These are phyloP conservation scores for Tardiomyces depauwii DNA, from an alignment of 1,139 yeast species.

Conservation along the genomic window DNA sequence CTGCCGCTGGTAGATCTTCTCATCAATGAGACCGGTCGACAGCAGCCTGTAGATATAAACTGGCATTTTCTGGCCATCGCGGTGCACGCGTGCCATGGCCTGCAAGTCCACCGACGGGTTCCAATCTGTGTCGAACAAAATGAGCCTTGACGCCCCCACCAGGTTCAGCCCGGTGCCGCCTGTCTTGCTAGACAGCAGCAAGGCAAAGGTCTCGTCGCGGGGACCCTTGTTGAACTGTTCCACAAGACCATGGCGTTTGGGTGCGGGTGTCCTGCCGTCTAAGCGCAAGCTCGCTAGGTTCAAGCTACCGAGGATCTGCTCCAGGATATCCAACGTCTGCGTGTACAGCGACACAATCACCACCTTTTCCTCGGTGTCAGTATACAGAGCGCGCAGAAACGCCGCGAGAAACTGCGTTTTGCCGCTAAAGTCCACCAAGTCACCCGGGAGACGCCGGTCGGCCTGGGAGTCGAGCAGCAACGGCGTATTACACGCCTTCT, in stretches of 20 bases:
- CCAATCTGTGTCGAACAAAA: slow-evolving; percentile 87
- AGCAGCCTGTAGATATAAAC: slow-evolving; percentile 72
- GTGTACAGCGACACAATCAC: slow-evolving; percentile 87
- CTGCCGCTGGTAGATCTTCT: slow-evolving; percentile 90
- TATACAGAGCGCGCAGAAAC: slow-evolving; percentile 20
- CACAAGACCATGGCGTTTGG: slow-evolving; percentile 54
- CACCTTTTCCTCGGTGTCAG: slow-evolving; percentile 49
- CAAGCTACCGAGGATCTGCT: slow-evolving; percentile 40
- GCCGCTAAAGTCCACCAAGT: slow-evolving; percentile 15
- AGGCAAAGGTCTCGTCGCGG: slow-evolving; percentile 41
- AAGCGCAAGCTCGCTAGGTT: slow-evolving; percentile 48
- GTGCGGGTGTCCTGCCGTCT: slow-evolving; percentile 76
- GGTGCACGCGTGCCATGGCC: slow-evolving; percentile 90
- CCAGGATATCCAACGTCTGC: slow-evolving; percentile 71
- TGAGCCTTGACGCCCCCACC: slow-evolving; percentile 78
- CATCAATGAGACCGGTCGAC: slow-evolving; percentile 79
- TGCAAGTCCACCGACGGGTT: slow-evolving; percentile 89
- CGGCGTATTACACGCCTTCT: slow-evolving; percentile 81
- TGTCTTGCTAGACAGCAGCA: slow-evolving; percentile 76
- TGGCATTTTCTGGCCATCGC: slow-evolving; percentile 81
- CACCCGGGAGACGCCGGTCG: background rate
- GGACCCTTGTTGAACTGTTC: slow-evolving; percentile 50
- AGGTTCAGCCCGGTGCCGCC: slow-evolving; percentile 93
- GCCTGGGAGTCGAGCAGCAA: slow-evolving; percentile 35
- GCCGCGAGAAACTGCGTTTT: slow-evolving; percentile 25